These are phyloP conservation scores for Eremothecium gossypii DNA, from an alignment of 1,139 yeast genomes.

Conservation along the genomic window DNA sequence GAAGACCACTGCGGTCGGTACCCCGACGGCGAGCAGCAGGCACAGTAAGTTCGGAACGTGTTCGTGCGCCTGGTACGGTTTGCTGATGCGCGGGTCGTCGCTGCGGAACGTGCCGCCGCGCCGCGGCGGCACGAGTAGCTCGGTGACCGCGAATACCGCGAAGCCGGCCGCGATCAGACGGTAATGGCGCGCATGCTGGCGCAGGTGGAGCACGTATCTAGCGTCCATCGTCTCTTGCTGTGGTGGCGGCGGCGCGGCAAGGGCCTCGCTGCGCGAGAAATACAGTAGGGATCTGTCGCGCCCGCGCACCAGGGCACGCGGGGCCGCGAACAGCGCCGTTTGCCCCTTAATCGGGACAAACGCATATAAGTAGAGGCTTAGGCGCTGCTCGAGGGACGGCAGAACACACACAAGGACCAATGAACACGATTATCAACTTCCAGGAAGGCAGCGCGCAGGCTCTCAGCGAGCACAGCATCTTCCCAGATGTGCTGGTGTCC, in stretches of 20 bases:
- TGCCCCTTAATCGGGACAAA: too few species aligned
- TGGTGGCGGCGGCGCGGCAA: too few species aligned
- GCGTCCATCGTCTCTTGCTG: too few species aligned
- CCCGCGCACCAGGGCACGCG: too few species aligned
- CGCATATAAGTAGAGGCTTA: too few species aligned
- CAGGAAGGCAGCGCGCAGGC: slow-evolving; percentile 19
- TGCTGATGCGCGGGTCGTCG: slow-evolving; percentile 1
- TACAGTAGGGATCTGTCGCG: too few species aligned
- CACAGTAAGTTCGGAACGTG: slow-evolving; percentile 18
- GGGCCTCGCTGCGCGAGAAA: too few species aligned
- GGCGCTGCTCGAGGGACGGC: too few species aligned
- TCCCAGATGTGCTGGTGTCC: slow-evolving; percentile 24
- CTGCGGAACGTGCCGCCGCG: background rate
- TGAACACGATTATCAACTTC: slow-evolving; percentile 16
- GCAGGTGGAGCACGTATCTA: background rate
- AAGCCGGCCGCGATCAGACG: background rate
- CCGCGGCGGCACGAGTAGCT: background rate
- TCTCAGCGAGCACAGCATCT: slow-evolving; percentile 23
- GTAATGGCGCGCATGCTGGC: background rate
- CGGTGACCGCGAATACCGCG: background rate
- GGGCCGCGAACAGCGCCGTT: too few species aligned
- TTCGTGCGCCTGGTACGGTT: slow-evolving; percentile 15
- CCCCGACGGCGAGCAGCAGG: slow-evolving; percentile 15
- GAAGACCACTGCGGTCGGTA: slow-evolving; percentile 6
- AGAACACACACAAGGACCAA: background rate